phyloP scores from a whole-genome alignment of 352 stramenopile genomes.

The Globisporangium radiosum region DNA sequence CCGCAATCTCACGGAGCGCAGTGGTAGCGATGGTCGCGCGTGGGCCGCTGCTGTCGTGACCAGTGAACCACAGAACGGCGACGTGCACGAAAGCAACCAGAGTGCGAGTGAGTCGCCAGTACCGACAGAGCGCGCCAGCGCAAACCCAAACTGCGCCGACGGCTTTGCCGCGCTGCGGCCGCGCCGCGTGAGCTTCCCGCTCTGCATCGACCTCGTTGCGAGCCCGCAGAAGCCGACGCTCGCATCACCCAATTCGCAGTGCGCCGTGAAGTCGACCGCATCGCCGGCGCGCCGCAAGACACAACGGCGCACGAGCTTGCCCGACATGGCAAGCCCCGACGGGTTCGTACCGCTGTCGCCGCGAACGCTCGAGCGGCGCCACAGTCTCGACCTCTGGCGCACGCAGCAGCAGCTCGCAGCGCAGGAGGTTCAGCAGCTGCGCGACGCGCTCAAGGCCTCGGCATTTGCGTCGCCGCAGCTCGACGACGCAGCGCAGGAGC shows the following conservation, averaged over 20 bases:
- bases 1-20: not conserved
- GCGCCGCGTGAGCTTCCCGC: conserved; percentile 8
- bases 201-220: conserved; percentile 22
- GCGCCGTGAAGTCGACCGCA: not conserved
- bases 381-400: conserved; percentile 47
- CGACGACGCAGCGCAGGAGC: conserved; percentile 40
- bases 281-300: not conserved
- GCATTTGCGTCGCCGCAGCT: conserved; percentile 24
- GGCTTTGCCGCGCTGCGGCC: conserved; percentile 4
- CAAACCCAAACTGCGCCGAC: conserved; percentile 34
- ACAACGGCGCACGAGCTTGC: conserved; percentile 15
- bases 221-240: conserved; percentile 29
- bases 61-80: not conserved
- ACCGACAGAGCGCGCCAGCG: conserved; percentile 15
- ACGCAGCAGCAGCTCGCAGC: conserved; percentile 36
- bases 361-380: conserved; percentile 27
- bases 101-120: not conserved
- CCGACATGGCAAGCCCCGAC: conserved; percentile 9
- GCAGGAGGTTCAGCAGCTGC: conserved; percentile 34
- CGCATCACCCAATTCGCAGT: conserved; percentile 28
- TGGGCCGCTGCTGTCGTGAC: not conserved
- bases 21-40: not conserved
- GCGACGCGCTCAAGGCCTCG: conserved; percentile 49
- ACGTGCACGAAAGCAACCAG: conserved; percentile 9
- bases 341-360: conserved; percentile 14